Evolutionary conservation across 305 asterid species (phyloP).

Genomic region (Ajuga reptans): DNA sequence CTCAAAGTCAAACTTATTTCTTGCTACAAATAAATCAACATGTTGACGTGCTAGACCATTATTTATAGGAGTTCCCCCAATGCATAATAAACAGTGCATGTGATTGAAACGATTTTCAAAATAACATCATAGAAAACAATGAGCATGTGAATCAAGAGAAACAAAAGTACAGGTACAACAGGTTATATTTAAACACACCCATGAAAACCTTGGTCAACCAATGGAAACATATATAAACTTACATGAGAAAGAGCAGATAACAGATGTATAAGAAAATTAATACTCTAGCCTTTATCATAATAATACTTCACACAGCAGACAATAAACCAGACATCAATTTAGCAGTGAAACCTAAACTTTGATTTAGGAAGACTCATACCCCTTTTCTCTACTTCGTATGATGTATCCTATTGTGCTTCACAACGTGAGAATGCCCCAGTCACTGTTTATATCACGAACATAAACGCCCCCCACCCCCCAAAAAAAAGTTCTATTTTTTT

Average conservation of each 20-base stretch:
- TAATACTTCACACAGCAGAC: background rate
- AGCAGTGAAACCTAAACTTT: background rate
- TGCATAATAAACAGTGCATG: background rate
- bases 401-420: background rate
- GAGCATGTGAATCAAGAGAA: slow-evolving; percentile 5
- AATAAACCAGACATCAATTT: background rate
- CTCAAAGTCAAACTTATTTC: background rate
- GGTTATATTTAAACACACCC: background rate
- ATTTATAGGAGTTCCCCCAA: background rate
- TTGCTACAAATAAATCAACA: background rate
- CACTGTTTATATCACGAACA: too few relatives aligned
- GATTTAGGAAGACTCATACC: background rate
- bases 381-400: background rate
- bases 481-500: background rate
- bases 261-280: background rate
- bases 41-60: background rate
- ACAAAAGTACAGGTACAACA: background rate
- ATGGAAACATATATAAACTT: background rate
- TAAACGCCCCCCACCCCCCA: background rate
- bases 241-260: background rate
- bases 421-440: background rate
- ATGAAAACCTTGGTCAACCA: background rate
- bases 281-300: background rate
- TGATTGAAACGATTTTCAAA: background rate
- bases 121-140: background rate